Evolutionary conservation across 805 yeast species (phyloP).

Genomic region (Saccharomycopsis sp.): DNA sequence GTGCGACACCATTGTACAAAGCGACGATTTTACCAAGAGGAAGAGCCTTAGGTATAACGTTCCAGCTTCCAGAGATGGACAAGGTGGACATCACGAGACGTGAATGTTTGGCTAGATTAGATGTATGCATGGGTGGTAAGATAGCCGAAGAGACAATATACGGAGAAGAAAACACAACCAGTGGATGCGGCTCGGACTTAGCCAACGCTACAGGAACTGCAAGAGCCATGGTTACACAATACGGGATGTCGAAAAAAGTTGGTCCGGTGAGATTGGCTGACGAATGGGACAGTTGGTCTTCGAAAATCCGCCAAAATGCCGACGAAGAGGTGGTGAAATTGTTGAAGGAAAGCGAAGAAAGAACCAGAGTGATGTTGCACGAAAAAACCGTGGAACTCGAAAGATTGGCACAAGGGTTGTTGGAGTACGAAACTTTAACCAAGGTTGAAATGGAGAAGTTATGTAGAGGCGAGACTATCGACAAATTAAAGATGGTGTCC

Average conservation of each 20-base stretch:
- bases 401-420: slow-evolving; percentile 84
- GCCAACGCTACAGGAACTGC: slow-evolving; percentile 88
- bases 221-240: slow-evolving; percentile 92
- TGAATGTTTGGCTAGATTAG: slow-evolving; percentile 86
- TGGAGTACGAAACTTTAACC: slow-evolving; percentile 92
- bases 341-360: slow-evolving; percentile 66
- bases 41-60: slow-evolving; percentile 91
- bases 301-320: slow-evolving; percentile 78
- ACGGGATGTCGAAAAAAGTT: slow-evolving; percentile 90
- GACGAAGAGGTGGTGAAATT: slow-evolving; percentile 84
- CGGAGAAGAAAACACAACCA: slow-evolving; percentile 87
- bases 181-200: slow-evolving; percentile 92
- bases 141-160: slow-evolving; percentile 91
- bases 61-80: slow-evolving; percentile 97
- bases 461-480: slow-evolving; percentile 70
- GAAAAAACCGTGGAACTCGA: slow-evolving; percentile 65
- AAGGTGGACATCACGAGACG: slow-evolving; percentile 86
- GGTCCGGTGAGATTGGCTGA: slow-evolving; percentile 91
- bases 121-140: slow-evolving; percentile 99
- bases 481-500: slow-evolving; percentile 60
- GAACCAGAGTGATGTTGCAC: slow-evolving; percentile 64
- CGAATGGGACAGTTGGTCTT: slow-evolving; percentile 94
- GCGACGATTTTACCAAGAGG: slow-evolving; percentile 98
- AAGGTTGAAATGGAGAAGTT: slow-evolving; percentile 85
- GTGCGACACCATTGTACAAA: slow-evolving; percentile 92